These are phyloP conservation scores for Talaromyces sp. DNA, from an alignment of 2,329 filamentous ascomycete genomes.

Conservation along the genomic window DNA sequence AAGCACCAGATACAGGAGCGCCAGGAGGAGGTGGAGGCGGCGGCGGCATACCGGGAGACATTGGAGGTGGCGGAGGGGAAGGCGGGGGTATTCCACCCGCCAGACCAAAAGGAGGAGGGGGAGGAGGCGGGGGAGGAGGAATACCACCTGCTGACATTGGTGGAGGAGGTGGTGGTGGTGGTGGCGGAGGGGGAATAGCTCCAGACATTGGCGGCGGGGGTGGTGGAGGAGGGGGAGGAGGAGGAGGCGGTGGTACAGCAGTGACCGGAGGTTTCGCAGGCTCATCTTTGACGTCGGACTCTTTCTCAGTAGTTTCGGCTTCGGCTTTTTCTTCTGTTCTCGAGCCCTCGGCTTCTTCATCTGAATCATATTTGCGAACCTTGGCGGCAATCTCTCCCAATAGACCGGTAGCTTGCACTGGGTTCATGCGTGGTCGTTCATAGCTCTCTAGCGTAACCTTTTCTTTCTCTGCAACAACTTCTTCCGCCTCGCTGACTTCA, in stretches of 20 bases:
- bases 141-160: conserved; percentile 41
- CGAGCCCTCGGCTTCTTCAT: conserved; percentile 52
- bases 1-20: conserved; percentile 54
- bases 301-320: conserved; percentile 55
- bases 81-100: conserved; percentile 38
- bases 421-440: conserved; percentile 60
- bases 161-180: conserved; percentile 29
- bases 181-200: conserved; percentile 21
- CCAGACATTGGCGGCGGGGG: conserved; percentile 20
- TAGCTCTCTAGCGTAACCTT: conserved; percentile 67
- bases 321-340: conserved; percentile 18
- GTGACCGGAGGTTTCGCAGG: conserved; percentile 42
- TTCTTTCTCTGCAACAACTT: conserved; percentile 49
- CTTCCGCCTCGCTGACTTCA: conserved; percentile 45
- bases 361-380: conserved; percentile 70
- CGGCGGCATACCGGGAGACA: conserved; percentile 38
- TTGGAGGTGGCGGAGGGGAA: conserved; percentile 50
- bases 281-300: conserved; percentile 2
- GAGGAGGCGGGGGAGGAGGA: conserved; percentile 40
- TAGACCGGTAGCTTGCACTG: conserved; percentile 62
- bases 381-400: conserved; percentile 70
- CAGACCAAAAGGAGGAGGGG: conserved; percentile 26
- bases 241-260: conserved; percentile 18
- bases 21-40: conserved; percentile 34
- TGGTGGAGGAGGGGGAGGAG: conserved; percentile 21